These are phyloP conservation scores for Saccharomycopsis hybrid DNA, from an alignment of 1,139 yeast genomes.

Conservation along the genomic window DNA sequence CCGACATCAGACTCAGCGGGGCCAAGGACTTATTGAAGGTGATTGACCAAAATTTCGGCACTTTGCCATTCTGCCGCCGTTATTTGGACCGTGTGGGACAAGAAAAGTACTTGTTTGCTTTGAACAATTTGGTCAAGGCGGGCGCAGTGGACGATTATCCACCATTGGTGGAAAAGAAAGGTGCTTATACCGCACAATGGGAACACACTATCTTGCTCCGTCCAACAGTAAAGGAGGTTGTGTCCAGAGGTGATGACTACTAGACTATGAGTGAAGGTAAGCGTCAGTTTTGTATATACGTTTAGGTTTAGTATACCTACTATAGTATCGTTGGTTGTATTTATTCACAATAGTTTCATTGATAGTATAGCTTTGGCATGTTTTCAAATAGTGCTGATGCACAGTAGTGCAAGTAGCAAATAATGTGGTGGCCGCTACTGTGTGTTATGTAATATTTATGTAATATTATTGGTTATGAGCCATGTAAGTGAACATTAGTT, in stretches of 20 bases:
- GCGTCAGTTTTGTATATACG: no score
- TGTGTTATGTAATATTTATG: no score
- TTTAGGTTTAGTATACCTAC: no score
- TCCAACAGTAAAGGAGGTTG: slow-evolving; percentile 89
- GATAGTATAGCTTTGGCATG: no score
- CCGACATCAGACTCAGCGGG: slow-evolving; percentile 53
- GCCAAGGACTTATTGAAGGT: slow-evolving; percentile 61
- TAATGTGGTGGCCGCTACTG: no score
- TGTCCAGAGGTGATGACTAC: slow-evolving; percentile 91
- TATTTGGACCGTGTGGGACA: slow-evolving; percentile 89
- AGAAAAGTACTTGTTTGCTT: slow-evolving; percentile 84
- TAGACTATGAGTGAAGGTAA: slow-evolving; percentile 27
- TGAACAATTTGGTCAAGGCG: slow-evolving; percentile 76
- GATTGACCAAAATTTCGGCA: slow-evolving; percentile 80
- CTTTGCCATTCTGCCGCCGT: slow-evolving; percentile 94
- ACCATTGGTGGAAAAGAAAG: slow-evolving; percentile 82
- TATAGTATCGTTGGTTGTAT: no score
- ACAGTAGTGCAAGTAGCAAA: no score
- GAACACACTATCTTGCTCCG: slow-evolving; percentile 91
- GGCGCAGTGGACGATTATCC: slow-evolving; percentile 92
- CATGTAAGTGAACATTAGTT: no score
- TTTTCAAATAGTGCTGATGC: no score
- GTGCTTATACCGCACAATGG: slow-evolving; percentile 91
- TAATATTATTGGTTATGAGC: no score
- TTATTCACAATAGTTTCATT: no score